Evolutionary conservation across 805 yeast species (phyloP).

Genomic region (Yueomyces sp.): DNA sequence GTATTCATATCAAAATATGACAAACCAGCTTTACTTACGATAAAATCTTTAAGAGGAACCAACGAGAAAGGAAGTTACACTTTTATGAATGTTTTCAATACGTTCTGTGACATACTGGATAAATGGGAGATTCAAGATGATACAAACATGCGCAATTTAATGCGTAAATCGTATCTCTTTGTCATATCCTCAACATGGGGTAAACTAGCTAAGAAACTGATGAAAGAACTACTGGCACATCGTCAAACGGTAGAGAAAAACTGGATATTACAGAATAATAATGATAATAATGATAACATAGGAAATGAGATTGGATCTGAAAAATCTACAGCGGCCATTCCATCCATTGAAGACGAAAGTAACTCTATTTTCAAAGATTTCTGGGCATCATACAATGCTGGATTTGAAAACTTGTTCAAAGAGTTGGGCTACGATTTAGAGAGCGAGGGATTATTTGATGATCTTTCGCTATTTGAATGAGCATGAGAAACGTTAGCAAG

Average conservation of each 20-base stretch:
- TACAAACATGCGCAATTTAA: neutral
- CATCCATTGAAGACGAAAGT: neutral
- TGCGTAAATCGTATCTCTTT: slow-evolving; percentile 2
- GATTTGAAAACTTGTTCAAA: neutral
- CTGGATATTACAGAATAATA: neutral
- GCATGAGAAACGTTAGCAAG: neutral
- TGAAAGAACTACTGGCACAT: slow-evolving; percentile 4
- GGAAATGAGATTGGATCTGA: neutral
- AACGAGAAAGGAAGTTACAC: neutral
- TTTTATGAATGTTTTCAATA: slow-evolving; percentile 3
- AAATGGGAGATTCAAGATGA: slow-evolving; percentile 1
- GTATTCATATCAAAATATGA: neutral
- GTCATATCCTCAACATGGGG: slow-evolving; percentile 3
- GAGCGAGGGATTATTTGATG: neutral
- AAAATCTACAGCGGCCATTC: neutral
- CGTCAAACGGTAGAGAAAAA: slow-evolving; percentile 5
- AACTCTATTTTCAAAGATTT: neutral
- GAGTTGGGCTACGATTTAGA: neutral
- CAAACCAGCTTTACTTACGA: neutral
- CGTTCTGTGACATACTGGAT: slow-evolving; percentile 2
- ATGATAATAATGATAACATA: neutral
- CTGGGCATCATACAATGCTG: neutral
- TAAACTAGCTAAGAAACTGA: slow-evolving; percentile 3
- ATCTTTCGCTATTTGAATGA: neutral
- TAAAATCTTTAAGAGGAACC: neutral